Evolutionary conservation across 306 rosid genomes (phyloP).

Genomic region (Lathyrus tuberosus): DNA sequence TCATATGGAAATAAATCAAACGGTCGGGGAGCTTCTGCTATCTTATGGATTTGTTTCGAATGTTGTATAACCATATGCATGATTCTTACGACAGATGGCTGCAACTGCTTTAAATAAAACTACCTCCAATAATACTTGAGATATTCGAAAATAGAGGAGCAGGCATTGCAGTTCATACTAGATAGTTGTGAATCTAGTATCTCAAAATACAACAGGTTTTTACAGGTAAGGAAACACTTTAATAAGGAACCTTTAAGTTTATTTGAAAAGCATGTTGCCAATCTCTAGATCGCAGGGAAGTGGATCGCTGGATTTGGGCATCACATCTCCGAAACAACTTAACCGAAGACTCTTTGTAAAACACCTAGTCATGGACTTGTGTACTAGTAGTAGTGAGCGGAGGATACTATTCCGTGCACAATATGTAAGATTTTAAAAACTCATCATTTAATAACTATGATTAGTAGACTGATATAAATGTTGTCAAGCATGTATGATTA

Average conservation of each 20-base stretch:
- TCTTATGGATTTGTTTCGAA: constrained; percentile 90
- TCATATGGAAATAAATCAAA: constrained; percentile 94
- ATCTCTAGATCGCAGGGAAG: constrained; percentile 57
- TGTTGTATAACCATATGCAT: constrained; percentile 26
- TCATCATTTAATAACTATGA: not conserved
- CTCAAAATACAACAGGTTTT: constrained; percentile 82
- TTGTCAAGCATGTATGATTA: too few species aligned
- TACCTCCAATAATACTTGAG: constrained; percentile 58
- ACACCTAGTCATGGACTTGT: constrained; percentile 87
- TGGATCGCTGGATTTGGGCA: constrained; percentile 91
- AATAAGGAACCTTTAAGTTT: not conserved
- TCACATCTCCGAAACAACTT: constrained; percentile 90
- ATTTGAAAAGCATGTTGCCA: constrained; percentile 2
- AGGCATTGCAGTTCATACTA: constrained; percentile 77
- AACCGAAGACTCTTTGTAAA: constrained; percentile 84
- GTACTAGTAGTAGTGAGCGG: constrained; percentile 76
- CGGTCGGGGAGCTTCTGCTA: constrained; percentile 83
- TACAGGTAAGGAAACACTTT: constrained; percentile 62
- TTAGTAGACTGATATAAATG: too few species aligned
- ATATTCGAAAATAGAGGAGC: constrained; percentile 88
- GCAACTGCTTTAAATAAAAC: constrained; percentile 79
- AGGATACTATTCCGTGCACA: constrained; percentile 83
- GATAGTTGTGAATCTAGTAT: constrained; percentile 89
- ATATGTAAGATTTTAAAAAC: too few species aligned
- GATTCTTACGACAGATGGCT: constrained; percentile 68